Evolutionary conservation across 2,329 filamentous ascomycete genomes (phyloP).

Genomic region (Colletotrichum limetticola): DNA sequence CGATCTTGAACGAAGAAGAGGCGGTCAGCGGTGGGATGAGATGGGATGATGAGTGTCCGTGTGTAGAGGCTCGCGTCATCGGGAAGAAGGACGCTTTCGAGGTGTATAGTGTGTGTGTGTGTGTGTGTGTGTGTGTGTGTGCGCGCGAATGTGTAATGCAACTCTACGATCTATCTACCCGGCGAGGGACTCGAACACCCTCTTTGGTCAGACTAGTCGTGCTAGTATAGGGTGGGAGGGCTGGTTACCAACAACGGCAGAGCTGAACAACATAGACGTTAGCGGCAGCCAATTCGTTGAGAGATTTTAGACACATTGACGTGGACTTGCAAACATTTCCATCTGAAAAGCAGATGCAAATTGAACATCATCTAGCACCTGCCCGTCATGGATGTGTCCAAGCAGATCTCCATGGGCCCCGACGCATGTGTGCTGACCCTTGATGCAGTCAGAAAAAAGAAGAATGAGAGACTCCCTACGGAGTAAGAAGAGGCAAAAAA

Average conservation of each 20-base stretch:
- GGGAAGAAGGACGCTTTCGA: neutral
- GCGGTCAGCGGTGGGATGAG: conserved; percentile 18
- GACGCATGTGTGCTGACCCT: neutral
- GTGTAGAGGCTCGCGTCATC: neutral
- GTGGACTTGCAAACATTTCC: too few species aligned
- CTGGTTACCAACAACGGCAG: neutral
- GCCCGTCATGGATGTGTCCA: neutral
- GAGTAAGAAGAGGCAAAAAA: too few species aligned
- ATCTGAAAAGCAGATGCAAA: neutral
- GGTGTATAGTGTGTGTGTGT: too few species aligned
- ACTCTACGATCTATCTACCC: neutral
- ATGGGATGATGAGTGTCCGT: neutral
- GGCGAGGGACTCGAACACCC: neutral
- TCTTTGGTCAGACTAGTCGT: neutral
- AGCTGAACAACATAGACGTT: neutral
- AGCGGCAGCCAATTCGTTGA: neutral
- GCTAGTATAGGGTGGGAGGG: neutral
- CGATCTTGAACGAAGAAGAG: conserved; percentile 22
- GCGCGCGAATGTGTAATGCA: conserved; percentile 3
- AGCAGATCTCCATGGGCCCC: neutral
- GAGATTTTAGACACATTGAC: neutral
- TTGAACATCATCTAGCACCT: neutral
- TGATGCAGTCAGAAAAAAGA: neutral
- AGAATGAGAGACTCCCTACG: neutral
- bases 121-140: neutral